phyloP scores from a whole-genome alignment of 2,329 filamentous ascomycete genomes.

The Truncatella angustata region DNA sequence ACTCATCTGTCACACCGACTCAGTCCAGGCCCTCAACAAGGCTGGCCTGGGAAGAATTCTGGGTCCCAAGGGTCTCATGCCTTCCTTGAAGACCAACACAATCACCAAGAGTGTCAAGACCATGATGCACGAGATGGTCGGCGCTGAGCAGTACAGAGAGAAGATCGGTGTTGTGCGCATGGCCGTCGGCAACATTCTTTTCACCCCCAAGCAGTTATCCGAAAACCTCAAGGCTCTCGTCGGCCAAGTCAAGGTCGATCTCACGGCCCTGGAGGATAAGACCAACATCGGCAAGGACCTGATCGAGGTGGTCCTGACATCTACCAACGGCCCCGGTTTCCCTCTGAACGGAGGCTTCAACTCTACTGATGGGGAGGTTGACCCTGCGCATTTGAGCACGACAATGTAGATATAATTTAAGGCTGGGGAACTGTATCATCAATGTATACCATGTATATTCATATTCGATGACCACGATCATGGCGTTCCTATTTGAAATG shows the following conservation, averaged over 20 bases:
- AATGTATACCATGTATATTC: slow-evolving; percentile 1
- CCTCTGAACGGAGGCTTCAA: slow-evolving; percentile 79
- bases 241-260: slow-evolving; percentile 74
- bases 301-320: slow-evolving; percentile 75
- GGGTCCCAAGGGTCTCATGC: slow-evolving; percentile 91
- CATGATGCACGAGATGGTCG: slow-evolving; percentile 79
- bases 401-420: slow-evolving; percentile 44
- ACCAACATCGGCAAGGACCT: slow-evolving; percentile 71
- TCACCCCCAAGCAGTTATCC: slow-evolving; percentile 82
- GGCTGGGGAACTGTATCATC: neutral
- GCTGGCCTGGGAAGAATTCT: slow-evolving; percentile 77
- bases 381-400: slow-evolving; percentile 49
- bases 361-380: slow-evolving; percentile 56
- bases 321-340: slow-evolving; percentile 83
- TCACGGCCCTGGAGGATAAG: slow-evolving; percentile 60
- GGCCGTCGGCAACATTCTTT: slow-evolving; percentile 86
- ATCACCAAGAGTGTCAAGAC: slow-evolving; percentile 76
- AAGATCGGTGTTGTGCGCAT: slow-evolving; percentile 79
- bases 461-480: neutral
- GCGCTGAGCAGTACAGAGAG: slow-evolving; percentile 85
- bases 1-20: slow-evolving; percentile 80
- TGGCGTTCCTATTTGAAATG: too few relatives aligned
- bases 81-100: slow-evolving; percentile 81
- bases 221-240: slow-evolving; percentile 81
- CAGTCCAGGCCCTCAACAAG: slow-evolving; percentile 75